Conservation (phyloP, 1,284 basidiomycete genomes). For the Ceratobasidium theobromae region DNA sequence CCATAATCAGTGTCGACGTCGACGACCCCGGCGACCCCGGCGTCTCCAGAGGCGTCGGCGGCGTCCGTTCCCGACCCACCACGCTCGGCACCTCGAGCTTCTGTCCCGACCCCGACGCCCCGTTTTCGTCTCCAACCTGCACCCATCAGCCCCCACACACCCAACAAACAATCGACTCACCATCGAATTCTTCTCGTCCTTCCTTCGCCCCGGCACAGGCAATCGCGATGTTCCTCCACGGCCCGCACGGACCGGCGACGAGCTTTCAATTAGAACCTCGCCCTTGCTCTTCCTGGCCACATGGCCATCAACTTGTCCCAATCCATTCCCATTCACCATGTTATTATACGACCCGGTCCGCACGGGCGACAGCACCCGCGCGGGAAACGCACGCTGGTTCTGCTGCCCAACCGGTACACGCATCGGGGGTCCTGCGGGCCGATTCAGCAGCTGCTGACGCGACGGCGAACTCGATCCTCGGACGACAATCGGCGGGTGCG, state of each 20-base stretch:
- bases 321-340: neutral
- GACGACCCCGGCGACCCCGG: constrained; percentile 13
- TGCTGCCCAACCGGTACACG: constrained; percentile 10
- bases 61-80: neutral
- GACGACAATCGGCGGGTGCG: constrained; percentile 20
- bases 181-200: neutral
- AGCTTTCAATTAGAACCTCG: constrained; percentile 27
- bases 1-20: constrained; percentile 27
- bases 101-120: neutral
- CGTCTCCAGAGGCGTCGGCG: constrained; percentile 22
- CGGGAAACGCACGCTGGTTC: neutral
- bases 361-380: constrained; percentile 10
- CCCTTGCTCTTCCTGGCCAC: constrained; percentile 2
- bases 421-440: constrained; percentile 19
- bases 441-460: constrained; percentile 18
- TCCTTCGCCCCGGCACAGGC: neutral
- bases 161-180: no score
- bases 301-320: neutral
- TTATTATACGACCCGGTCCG: constrained; percentile 16
- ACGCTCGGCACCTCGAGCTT: neutral
- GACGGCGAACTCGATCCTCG: neutral
- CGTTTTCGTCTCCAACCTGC: no score
- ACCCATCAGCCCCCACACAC: no score
- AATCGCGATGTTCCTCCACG: constrained; percentile 2
- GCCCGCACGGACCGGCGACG: constrained; percentile 21